phyloP scores from a whole-genome alignment of 129 eudicot genomes.

The Helianthus tuberosus region DNA sequence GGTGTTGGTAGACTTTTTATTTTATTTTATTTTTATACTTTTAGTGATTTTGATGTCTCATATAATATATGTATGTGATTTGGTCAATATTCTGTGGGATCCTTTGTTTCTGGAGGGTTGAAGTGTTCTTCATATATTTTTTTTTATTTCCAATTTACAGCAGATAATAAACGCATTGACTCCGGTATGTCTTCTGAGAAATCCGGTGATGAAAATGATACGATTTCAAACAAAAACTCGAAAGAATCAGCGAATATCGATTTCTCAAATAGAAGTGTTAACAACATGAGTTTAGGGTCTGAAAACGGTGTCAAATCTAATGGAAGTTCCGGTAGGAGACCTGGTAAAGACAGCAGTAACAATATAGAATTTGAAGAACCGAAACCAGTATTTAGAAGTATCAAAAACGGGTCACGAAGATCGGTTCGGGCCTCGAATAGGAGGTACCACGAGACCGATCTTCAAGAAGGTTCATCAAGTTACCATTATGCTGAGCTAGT shows the following conservation, averaged over 20 bases:
- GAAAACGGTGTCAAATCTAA: slow-evolving; percentile 52
- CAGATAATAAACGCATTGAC: slow-evolving; percentile 52
- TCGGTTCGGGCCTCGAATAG: slow-evolving; percentile 38
- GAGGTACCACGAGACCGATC: slow-evolving; percentile 43
- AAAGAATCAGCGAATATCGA: slow-evolving; percentile 31
- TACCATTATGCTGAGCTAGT: slow-evolving; percentile 35
- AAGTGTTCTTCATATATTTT: slow-evolving; percentile 9
- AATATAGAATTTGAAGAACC: slow-evolving; percentile 45
- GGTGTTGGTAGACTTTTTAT: slow-evolving; percentile 9
- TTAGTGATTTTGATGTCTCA: not conserved
- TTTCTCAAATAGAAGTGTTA: not conserved
- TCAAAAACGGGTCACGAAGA: slow-evolving; percentile 31
- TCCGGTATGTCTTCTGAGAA: slow-evolving; percentile 52
- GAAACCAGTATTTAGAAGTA: not conserved
- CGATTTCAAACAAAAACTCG: slow-evolving; percentile 34
- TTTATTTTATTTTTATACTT: not conserved
- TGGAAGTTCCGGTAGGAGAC: slow-evolving; percentile 49
- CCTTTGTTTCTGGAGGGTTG: slow-evolving; percentile 18
- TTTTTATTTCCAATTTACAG: slow-evolving; percentile 44
- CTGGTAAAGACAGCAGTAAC: slow-evolving; percentile 26
- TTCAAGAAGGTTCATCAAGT: slow-evolving; percentile 55
- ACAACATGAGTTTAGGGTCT: slow-evolving; percentile 49
- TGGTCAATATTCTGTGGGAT: slow-evolving; percentile 33
- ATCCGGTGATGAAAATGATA: slow-evolving; percentile 64
- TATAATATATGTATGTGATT: slow-evolving; percentile 11